Evolutionary conservation across 192 early-diverging fungal genomes (phyloP), one percentile per base, ranked within the genome.

Genomic region (Piromyces sp.): DNA sequence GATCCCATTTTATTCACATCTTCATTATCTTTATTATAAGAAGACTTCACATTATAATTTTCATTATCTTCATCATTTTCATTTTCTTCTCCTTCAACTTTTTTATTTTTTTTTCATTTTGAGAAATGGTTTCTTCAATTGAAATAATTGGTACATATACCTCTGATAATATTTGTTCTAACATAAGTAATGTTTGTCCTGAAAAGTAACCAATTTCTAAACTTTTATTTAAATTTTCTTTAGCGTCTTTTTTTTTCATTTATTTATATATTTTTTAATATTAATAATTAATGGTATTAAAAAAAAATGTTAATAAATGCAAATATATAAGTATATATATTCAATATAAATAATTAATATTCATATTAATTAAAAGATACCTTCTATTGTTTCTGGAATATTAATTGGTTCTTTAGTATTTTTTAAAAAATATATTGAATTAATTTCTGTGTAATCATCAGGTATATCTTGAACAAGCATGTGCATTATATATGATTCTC

Each of bases 171-270:
- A 89, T 87, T 58, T 85, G 87, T 83, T 92, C 91, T 16, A 92
- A 85, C 88, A 90, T 92, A 19, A 87, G 78, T 17, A 92, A 83
- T 3, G 89, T 88, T 58, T 89, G 87, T 19, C 87, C 86, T 19
- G 87, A 86, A 79, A 90, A 85, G 68, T 90, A 89, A 14, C 90
- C 90, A 29, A 87, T 87, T 81, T 91, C 90, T 37, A 91, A 84
- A 80, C 80, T 83, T 37, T 83, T 79, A 22, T 87, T 81, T 80
- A 91, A 51, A 6, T 29, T 80, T 13, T 30, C 42, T 30, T 80
- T 79, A 6, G 89, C 85, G 29, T 89, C 90, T 91, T n/a, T n/a
- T 79, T 26, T 68, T n/a, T n/a, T n/a, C n/a, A n/a, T n/a, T n/a
- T n/a, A n/a, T n/a, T n/a, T n/a, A 14, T 38, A 38, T 13, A 38